Evolutionary conservation across 768 basidiomycete genomes (phyloP).

Genomic region (Xanthoconium purpureum): DNA sequence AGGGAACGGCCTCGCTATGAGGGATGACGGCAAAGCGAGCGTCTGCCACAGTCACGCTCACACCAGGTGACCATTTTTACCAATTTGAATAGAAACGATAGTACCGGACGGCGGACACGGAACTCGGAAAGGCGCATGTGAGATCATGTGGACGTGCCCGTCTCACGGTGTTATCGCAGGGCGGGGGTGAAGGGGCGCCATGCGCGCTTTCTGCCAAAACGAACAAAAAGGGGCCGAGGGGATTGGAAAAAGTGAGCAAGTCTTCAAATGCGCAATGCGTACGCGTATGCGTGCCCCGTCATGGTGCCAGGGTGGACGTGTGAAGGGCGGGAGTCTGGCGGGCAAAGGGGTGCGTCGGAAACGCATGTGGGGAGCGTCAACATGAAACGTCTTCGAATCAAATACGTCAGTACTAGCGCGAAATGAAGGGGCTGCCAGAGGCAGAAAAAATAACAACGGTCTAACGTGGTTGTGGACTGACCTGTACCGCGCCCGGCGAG

Average conservation of each 20-base stretch:
- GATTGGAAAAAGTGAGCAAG: constrained; percentile 3
- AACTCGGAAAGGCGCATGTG: constrained; percentile 1
- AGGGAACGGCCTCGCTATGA: neutral
- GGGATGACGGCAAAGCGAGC: constrained; percentile 16
- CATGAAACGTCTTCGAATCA: constrained; percentile 18
- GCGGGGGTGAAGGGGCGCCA: neutral
- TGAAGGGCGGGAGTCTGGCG: constrained; percentile 8
- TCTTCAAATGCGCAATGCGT: neutral
- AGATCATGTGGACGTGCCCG: neutral
- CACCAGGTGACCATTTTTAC: constrained; percentile 1
- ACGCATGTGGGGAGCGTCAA: constrained; percentile 23
- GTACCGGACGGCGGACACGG: neutral
- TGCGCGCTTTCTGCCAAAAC: neutral
- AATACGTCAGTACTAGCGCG: constrained; percentile 20
- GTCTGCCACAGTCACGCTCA: constrained; percentile 23
- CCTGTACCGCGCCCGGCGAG: neutral
- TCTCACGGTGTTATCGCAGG: neutral
- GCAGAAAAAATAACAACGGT: constrained; percentile 2
- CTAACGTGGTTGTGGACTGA: constrained; percentile 10
- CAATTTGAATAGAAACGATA: constrained; percentile 2
- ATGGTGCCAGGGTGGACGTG: constrained; percentile 1
- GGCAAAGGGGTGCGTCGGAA: constrained; percentile 22
- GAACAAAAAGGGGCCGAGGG: constrained; percentile 1
- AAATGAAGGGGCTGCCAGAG: constrained; percentile 2
- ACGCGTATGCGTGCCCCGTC: neutral